Conservation (phyloP, 2,329 filamentous ascomycete species). For the Xylaria polymorpha region DNA sequence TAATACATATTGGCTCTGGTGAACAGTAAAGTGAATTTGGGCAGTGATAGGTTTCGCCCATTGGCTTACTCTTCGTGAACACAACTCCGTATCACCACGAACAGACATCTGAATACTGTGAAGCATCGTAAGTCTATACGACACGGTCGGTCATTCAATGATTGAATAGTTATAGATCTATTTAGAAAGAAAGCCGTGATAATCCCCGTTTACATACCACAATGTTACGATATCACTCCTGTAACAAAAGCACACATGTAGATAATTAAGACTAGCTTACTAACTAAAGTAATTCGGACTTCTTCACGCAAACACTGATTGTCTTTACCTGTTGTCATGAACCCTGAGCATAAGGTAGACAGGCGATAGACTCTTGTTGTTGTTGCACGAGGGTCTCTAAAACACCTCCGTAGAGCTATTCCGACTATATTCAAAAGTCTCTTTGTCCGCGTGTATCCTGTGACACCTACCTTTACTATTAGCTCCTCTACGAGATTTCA, state of each 20-base stretch:
- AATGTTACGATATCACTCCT: too few relatives aligned
- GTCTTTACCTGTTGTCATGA: background rate
- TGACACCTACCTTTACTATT: background rate
- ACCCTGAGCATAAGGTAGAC: too few relatives aligned
- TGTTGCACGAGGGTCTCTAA: too few relatives aligned
- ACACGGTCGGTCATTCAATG: background rate
- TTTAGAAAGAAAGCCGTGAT: background rate
- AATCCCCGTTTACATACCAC: background rate
- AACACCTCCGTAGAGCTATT: too few relatives aligned
- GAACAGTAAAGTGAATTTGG: background rate
- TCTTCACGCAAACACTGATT: background rate
- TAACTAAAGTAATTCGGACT: background rate
- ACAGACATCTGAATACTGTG: too few relatives aligned
- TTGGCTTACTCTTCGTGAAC: background rate
- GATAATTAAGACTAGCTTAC: too few relatives aligned
- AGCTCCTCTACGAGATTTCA: too few relatives aligned
- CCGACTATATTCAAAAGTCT: too few relatives aligned
- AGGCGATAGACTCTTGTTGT: too few relatives aligned
- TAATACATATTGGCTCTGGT: background rate
- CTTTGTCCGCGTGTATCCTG: too few relatives aligned
- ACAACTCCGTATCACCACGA: too few relatives aligned
- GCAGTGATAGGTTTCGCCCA: background rate
- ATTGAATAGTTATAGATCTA: background rate
- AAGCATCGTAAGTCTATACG: background rate
- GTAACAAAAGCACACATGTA: too few relatives aligned